Evolutionary conservation across 2,329 filamentous ascomycete genomes (phyloP).

Genomic region (Nemania diffusa): DNA sequence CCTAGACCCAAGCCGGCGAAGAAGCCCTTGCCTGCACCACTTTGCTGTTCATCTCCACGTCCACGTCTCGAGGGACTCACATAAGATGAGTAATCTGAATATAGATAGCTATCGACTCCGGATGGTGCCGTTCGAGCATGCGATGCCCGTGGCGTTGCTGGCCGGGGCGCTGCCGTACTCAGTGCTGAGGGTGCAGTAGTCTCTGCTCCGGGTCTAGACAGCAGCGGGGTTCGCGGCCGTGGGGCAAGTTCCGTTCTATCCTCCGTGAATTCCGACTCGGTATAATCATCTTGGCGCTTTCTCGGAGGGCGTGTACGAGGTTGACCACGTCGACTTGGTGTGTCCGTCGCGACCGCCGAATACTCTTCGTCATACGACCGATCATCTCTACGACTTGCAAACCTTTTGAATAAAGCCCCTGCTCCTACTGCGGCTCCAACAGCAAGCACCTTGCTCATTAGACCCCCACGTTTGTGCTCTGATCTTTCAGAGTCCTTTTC

Average conservation of each 20-base stretch:
- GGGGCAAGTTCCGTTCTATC: conserved; percentile 47
- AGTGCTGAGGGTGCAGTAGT: conserved; percentile 54
- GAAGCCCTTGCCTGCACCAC: conserved; percentile 65
- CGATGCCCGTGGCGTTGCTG: conserved; percentile 60
- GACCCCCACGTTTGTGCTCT: conserved; percentile 57
- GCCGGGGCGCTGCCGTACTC: conserved; percentile 58
- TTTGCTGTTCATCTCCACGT: conserved; percentile 54
- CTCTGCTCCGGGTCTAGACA: conserved; percentile 60
- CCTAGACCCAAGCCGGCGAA: conserved; percentile 73
- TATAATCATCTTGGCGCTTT: conserved; percentile 48
- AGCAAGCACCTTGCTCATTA: conserved; percentile 69
- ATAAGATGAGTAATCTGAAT: conserved; percentile 69
- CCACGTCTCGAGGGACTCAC: conserved; percentile 70
- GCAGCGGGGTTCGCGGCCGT: conserved; percentile 54
- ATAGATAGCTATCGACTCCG: conserved; percentile 58
- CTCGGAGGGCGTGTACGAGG: conserved; percentile 48
- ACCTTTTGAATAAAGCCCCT: conserved; percentile 68
- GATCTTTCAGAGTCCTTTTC: conserved; percentile 71
- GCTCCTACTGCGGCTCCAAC: conserved; percentile 71
- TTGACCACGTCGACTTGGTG: conserved; percentile 60
- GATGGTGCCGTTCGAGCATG: conserved; percentile 57
- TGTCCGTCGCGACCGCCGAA: conserved; percentile 71
- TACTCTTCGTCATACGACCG: conserved; percentile 67
- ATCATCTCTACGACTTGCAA: conserved; percentile 64
- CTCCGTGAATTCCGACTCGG: conserved; percentile 61